These are phyloP conservation scores for Termitomyces sp. DNA, from an alignment of 1,284 basidiomycete species.

Conservation along the genomic window DNA sequence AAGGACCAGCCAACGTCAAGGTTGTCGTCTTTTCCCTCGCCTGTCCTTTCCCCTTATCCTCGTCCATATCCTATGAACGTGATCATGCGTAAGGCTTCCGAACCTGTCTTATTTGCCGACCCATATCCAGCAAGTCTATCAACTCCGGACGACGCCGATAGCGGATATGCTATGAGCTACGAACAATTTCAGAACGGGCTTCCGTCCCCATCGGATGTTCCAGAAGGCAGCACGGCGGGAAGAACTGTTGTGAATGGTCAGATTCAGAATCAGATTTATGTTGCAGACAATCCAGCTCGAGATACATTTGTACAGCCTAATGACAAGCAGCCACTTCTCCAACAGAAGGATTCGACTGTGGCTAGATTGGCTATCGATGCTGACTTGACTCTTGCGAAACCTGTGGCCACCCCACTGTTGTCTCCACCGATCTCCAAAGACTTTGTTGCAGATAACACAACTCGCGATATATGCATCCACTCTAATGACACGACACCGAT, in stretches of 20 bases:
- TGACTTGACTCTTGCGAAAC: neutral
- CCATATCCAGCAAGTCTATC: constrained; percentile 40
- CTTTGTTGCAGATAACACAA: neutral
- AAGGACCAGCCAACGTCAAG: neutral
- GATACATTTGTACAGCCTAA: neutral
- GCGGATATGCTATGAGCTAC: constrained; percentile 2
- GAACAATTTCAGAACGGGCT: neutral
- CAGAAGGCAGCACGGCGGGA: neutral
- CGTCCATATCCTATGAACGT: constrained; percentile 6
- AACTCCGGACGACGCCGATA: constrained; percentile 25
- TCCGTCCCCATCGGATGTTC: neutral
- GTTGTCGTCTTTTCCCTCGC: neutral
- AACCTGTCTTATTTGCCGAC: constrained; percentile 32
- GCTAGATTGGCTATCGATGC: neutral
- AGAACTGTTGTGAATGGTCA: neutral
- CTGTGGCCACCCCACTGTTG: neutral
- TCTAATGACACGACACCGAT: neutral
- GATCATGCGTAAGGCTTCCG: constrained; percentile 25
- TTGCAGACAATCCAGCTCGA: neutral
- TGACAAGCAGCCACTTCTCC: neutral
- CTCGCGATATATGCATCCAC: neutral
- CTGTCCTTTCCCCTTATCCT: neutral
- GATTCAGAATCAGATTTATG: neutral
- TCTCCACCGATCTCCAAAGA: neutral
- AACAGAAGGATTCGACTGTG: neutral